Evolutionary conservation across 257 asterid species (phyloP), one percentile per base, ranked within the genome.

Genomic region (Craterostigma plantagineum): DNA sequence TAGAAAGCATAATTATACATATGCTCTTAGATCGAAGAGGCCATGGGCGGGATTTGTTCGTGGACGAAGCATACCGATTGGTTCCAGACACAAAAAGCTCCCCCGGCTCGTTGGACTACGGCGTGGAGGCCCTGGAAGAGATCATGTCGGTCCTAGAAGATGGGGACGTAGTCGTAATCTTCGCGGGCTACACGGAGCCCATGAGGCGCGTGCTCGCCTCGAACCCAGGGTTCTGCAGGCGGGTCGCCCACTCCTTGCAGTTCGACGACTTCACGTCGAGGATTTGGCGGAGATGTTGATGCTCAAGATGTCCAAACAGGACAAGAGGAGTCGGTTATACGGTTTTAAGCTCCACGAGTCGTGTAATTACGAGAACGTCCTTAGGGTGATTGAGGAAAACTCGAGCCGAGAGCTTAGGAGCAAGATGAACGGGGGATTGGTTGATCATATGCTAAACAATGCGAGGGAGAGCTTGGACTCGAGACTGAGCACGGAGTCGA

Each of bases 171-270:
- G 95, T 87, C 0, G 97, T 81, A 8, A 81, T 87, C 35, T 87
- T 87, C 61, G 97, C 98, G 7, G 98, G 98, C 34, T 87, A 87
- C 11, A 72, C 81, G n/a, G 90, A 82, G 63, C 95, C 95, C 35
- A 82, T 87, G 98, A 76, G 72, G 58, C 92, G 92, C 0, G 91
- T 87, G n/a, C 73, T 82, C 34, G 23, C 72, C 44, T 82, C 95
- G 9, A 87, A 87, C 0, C 90, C 79, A 56, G 98, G 98, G 45
- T 76, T 87, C 62, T 71, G 95, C 68, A 65, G 98, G 56, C 69
- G 98, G 55, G 92, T 87, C 36, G 78, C 98, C 0, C 79, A 87
- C 56, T 76, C 76, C 59, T 87, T 87, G 61, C 75, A 68, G 16
- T 87, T 87, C 41, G 86, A 76, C 9, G 92, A 82, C 64, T 87